These are phyloP conservation scores for Schizopora paradoxa DNA, from an alignment of 1,284 basidiomycete genomes.

Conservation along the genomic window DNA sequence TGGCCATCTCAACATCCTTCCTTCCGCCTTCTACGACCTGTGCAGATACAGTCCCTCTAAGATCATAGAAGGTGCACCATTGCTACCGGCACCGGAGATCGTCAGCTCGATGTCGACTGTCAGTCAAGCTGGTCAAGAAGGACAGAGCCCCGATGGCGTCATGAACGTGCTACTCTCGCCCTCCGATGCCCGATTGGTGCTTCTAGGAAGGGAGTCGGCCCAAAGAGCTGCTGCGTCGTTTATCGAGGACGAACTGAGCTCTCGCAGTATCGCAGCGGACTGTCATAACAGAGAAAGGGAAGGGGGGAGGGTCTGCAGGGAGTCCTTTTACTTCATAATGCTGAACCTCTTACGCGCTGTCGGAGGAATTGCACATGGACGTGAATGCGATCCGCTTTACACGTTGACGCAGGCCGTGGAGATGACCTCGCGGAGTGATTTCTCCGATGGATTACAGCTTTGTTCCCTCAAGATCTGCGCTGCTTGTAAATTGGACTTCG, in stretches of 20 bases:
- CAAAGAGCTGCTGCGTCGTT: conserved; percentile 61
- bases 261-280: conserved; percentile 40
- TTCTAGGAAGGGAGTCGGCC: conserved; percentile 57
- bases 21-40: conserved; percentile 67
- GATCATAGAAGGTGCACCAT: conserved; percentile 47
- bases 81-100: conserved; percentile 23
- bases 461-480: conserved; percentile 57
- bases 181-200: conserved; percentile 41
- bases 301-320: conserved; percentile 40
- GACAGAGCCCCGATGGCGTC: conserved; percentile 11
- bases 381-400: conserved; percentile 67
- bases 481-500: conserved; percentile 57
- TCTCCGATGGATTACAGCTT: conserved; percentile 52
- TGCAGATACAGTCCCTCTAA: conserved; percentile 65
- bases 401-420: conserved; percentile 60
- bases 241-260: conserved; percentile 48
- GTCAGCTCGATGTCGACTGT: conserved; percentile 5
- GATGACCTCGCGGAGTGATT: conserved; percentile 66
- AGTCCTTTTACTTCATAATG: conserved; percentile 70
- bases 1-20: conserved; percentile 47
- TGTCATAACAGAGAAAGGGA: conserved; percentile 37
- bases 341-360: conserved; percentile 65
- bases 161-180: conserved; percentile 34
- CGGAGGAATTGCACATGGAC: conserved; percentile 61
- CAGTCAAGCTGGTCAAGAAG: conserved; percentile 1